These are phyloP conservation scores for Circinella minor DNA, from an alignment of 371 early-diverging fungal species.

Conservation along the genomic window DNA sequence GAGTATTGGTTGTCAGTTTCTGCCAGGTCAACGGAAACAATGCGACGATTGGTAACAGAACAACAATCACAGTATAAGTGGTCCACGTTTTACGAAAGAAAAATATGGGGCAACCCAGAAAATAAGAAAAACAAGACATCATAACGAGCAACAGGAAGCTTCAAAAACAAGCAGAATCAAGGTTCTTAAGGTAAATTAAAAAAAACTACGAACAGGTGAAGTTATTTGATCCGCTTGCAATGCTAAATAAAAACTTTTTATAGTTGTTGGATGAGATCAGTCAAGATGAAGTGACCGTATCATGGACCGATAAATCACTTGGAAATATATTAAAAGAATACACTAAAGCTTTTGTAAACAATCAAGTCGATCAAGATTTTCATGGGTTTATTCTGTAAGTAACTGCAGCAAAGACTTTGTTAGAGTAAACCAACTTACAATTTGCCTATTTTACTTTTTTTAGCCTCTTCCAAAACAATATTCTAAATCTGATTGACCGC, in stretches of 20 bases:
- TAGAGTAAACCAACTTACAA: slow-evolving; percentile 6
- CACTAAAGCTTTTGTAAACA: slow-evolving; percentile 1
- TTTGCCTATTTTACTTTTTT: not conserved
- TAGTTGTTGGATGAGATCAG: slow-evolving; percentile 6
- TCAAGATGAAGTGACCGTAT: not conserved
- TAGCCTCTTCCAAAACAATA: not conserved
- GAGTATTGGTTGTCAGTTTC: slow-evolving; percentile 4
- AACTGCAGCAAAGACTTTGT: slow-evolving; percentile 1
- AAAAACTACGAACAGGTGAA: not conserved
- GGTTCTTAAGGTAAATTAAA: not conserved
- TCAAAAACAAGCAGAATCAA: slow-evolving; percentile 1
- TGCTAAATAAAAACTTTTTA: slow-evolving; percentile 6
- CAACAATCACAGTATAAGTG: not conserved
- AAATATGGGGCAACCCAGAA: slow-evolving; percentile 2
- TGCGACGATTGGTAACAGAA: not conserved
- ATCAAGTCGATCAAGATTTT: not conserved
- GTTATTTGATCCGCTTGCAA: not conserved
- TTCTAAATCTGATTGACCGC: slow-evolving; percentile 4
- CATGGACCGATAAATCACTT: slow-evolving; percentile 4
- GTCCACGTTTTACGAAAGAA: not conserved
- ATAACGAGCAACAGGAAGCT: slow-evolving; percentile 1
- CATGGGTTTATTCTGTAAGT: slow-evolving; percentile 1
- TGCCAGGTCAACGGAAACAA: not conserved
- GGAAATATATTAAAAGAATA: slow-evolving; percentile 2
- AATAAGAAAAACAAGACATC: not conserved